These are phyloP conservation scores for Dionaea muscipula DNA, from an alignment of 179 eudicot genomes.

Conservation along the genomic window DNA sequence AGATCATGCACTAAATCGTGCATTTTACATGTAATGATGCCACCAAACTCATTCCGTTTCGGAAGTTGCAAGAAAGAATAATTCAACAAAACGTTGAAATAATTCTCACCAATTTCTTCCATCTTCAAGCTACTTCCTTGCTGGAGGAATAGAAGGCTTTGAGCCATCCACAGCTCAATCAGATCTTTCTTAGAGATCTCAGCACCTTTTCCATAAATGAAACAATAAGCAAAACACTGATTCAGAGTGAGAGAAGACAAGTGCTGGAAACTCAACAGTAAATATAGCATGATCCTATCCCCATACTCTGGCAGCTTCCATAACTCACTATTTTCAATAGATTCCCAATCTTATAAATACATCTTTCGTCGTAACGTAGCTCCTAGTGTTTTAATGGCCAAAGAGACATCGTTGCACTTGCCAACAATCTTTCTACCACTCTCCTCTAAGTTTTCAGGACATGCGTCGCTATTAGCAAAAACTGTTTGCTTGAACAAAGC, in stretches of 20 bases:
- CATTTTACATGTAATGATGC: conserved; percentile 9
- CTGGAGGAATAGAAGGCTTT: conserved; percentile 16
- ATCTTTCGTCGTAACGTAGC: conserved; percentile 5
- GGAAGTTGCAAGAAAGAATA: conserved; percentile 9
- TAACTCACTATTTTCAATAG: conserved; percentile 9
- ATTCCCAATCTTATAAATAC: conserved; percentile 6
- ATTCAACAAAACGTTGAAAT: conserved; percentile 5
- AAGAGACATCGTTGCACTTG: conserved; percentile 19
- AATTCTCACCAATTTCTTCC: conserved; percentile 16
- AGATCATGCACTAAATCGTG: conserved; percentile 19
- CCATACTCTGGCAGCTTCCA: conserved; percentile 5
- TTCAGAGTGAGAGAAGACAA: conserved; percentile 10
- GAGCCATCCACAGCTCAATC: conserved; percentile 21
- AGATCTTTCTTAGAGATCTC: conserved; percentile 5
- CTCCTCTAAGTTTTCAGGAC: background rate
- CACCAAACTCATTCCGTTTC: conserved; percentile 1
- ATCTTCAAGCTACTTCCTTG: background rate
- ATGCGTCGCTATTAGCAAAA: background rate
- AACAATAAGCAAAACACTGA: conserved; percentile 20
- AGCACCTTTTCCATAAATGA: conserved; percentile 13
- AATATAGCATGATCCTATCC: conserved; percentile 10
- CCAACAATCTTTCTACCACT: conserved; percentile 11
- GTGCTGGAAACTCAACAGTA: conserved; percentile 17
- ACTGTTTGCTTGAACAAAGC: conserved; percentile 9
- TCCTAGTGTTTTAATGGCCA: conserved; percentile 20